These are phyloP conservation scores for Ceratocystis destructans DNA, from an alignment of 2,329 filamentous ascomycete species.

Conservation along the genomic window DNA sequence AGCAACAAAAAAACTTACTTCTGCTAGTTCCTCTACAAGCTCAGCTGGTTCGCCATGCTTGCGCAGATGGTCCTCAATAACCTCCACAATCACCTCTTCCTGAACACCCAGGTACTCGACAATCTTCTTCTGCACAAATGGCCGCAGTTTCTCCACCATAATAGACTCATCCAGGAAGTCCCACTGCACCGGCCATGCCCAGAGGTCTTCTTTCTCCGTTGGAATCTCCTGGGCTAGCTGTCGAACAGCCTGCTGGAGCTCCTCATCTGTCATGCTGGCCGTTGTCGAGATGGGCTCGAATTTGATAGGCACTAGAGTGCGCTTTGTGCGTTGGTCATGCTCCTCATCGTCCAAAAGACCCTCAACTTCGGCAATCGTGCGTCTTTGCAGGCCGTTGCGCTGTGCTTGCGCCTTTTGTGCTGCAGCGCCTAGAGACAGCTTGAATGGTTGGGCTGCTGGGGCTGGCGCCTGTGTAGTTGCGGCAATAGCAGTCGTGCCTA, in stretches of 20 bases:
- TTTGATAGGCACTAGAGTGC: slow-evolving; percentile 69
- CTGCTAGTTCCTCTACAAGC: slow-evolving; percentile 71
- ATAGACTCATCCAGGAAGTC: slow-evolving; percentile 71
- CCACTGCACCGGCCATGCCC: slow-evolving; percentile 90
- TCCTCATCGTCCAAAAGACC: slow-evolving; percentile 92
- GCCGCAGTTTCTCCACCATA: slow-evolving; percentile 72
- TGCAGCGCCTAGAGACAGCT: slow-evolving; percentile 79
- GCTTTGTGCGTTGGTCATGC: slow-evolving; percentile 54
- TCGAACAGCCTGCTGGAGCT: slow-evolving; percentile 66
- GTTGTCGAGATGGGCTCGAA: slow-evolving; percentile 54
- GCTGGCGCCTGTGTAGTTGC: slow-evolving; percentile 25
- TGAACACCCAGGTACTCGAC: slow-evolving; percentile 93
- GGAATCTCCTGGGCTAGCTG: slow-evolving; percentile 84
- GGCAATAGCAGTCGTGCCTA: background rate
- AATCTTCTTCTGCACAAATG: slow-evolving; percentile 97
- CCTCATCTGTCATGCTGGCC: slow-evolving; percentile 65
- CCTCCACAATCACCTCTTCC: slow-evolving; percentile 87
- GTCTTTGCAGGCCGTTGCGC: slow-evolving; percentile 44
- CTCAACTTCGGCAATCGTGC: slow-evolving; percentile 87
- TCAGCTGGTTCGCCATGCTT: slow-evolving; percentile 62
- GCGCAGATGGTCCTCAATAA: slow-evolving; percentile 75
- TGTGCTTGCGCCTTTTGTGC: slow-evolving; percentile 56
- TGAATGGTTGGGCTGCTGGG: slow-evolving; percentile 64
- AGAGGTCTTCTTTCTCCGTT: slow-evolving; percentile 69
- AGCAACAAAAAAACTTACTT: slow-evolving; percentile 40